These are phyloP conservation scores for Chaetomium sp. DNA, from an alignment of 2,329 filamentous ascomycete species.

Conservation along the genomic window DNA sequence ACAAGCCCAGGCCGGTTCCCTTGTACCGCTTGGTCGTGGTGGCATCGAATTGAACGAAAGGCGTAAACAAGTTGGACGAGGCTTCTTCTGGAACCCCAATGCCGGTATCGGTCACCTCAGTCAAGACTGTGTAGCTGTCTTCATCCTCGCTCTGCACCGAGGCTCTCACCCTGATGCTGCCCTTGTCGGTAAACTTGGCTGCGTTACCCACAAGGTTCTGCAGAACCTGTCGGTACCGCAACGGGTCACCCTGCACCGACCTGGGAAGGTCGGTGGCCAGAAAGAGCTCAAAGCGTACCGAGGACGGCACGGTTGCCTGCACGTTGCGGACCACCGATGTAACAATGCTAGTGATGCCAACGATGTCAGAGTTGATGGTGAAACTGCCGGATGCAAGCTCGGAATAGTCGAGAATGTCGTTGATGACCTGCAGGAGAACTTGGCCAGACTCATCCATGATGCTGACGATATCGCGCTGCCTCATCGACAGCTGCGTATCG, in stretches of 20 bases:
- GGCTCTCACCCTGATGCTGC: conserved; percentile 51
- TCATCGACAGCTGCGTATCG: conserved; percentile 53
- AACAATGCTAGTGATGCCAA: conserved; percentile 51
- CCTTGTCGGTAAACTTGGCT: conserved; percentile 62
- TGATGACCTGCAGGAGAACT: conserved; percentile 62
- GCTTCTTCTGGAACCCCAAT: conserved; percentile 74
- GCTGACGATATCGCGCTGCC: conserved; percentile 58
- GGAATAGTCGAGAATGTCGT: conserved; percentile 68
- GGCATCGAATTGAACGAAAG: conserved; percentile 79
- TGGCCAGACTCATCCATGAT: conserved; percentile 63
- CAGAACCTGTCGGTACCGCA: conserved; percentile 63
- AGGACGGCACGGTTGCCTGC: conserved; percentile 49
- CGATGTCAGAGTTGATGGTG: conserved; percentile 55
- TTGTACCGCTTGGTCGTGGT: conserved; percentile 79
- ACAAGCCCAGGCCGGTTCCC: conserved; percentile 75
- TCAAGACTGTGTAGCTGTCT: conserved; percentile 49
- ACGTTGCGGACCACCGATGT: conserved; percentile 54
- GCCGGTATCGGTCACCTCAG: conserved; percentile 73
- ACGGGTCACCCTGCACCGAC: conserved; percentile 56
- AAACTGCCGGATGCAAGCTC: conserved; percentile 63
- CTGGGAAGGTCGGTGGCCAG: conserved; percentile 52
- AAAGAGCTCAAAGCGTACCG: conserved; percentile 49
- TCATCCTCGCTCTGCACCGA: conserved; percentile 47
- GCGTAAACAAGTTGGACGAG: conserved; percentile 63
- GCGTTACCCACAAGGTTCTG: conserved; percentile 64